A percentile compares a stretch with the other conserved stretches of the same genome.
Conservation (phyloP, 495 filamentous ascomycete genomes). For the Hyaloscypha bicolor region DNA sequence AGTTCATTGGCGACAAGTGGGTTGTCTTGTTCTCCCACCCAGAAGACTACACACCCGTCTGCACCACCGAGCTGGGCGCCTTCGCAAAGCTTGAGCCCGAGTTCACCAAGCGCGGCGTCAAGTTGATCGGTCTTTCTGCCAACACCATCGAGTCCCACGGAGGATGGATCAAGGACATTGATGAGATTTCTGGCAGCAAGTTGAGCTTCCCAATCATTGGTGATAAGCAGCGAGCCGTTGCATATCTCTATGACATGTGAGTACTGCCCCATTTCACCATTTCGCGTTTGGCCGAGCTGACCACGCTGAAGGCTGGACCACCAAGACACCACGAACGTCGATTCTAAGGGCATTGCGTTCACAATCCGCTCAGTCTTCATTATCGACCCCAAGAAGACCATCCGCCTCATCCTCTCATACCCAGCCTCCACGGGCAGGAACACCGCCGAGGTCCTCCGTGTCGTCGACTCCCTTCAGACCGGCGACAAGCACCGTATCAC, state of each 20-base stretch:
- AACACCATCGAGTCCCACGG: slow-evolving; percentile 69
- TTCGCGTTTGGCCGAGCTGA: slow-evolving; percentile 4
- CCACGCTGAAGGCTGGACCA: slow-evolving; percentile 68
- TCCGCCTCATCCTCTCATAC: slow-evolving; percentile 94
- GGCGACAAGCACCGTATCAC: slow-evolving; percentile 96
- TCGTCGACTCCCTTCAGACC: slow-evolving; percentile 95
- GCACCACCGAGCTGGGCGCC: slow-evolving; percentile 98
- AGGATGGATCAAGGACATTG: slow-evolving; percentile 93
- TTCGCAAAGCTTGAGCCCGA: slow-evolving; percentile 96
- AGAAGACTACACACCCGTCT: slow-evolving; percentile 91
- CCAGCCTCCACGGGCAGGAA: slow-evolving; percentile 97
- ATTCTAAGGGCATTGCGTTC: slow-evolving; percentile 94
- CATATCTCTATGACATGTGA: slow-evolving; percentile 92
- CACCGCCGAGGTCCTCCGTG: slow-evolving; percentile 91
- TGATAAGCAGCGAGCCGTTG: slow-evolving; percentile 93
- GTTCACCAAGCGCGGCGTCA: slow-evolving; percentile 89
- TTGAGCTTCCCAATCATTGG: slow-evolving; percentile 95
- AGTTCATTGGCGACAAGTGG: slow-evolving; percentile 95
- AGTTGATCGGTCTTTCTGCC: slow-evolving; percentile 93
- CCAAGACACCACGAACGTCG: slow-evolving; percentile 79
- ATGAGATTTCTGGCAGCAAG: slow-evolving; percentile 82
- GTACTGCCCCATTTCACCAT: slow-evolving; percentile 31
- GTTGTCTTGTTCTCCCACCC: slow-evolving; percentile 97
- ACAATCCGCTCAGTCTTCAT: slow-evolving; percentile 99
- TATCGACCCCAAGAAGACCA: slow-evolving; percentile 98